Conservation (phyloP, 2,329 filamentous ascomycete species). For the Penicillium sp. region DNA sequence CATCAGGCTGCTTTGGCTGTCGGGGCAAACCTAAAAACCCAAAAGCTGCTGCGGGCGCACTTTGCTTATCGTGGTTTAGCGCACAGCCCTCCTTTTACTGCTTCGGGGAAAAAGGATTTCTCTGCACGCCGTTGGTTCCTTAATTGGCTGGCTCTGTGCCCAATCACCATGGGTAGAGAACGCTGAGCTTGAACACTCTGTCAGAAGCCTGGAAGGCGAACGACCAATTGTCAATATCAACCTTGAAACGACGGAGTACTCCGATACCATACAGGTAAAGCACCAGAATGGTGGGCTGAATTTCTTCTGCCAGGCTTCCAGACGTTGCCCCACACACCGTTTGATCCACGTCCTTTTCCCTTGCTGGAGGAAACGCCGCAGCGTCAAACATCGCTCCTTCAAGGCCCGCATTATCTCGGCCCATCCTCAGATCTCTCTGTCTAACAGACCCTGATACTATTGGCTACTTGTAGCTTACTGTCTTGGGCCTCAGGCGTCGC, state of each 20-base stretch:
- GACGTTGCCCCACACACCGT: constrained; percentile 8
- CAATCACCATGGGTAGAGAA: background rate
- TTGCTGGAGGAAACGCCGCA: background rate
- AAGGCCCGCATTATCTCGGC: background rate
- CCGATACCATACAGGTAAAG: background rate
- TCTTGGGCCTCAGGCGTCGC: background rate
- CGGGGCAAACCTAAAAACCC: constrained; percentile 24
- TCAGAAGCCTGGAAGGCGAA: background rate
- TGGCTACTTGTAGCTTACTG: background rate
- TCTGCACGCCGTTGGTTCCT: constrained; percentile 13
- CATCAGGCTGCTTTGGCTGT: constrained; percentile 11
- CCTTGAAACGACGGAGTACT: background rate
- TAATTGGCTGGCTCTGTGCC: constrained; percentile 10
- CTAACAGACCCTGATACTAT: background rate
- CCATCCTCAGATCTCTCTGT: background rate
- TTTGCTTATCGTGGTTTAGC: constrained; percentile 17
- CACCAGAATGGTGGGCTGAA: background rate
- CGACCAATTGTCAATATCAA: background rate
- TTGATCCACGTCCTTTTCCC: background rate
- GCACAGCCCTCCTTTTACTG: constrained; percentile 28
- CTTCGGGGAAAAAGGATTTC: constrained; percentile 25
- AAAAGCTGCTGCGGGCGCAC: constrained; percentile 17
- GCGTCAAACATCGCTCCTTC: background rate
- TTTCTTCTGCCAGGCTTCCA: background rate
- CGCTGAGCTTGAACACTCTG: background rate